phyloP scores from a whole-genome alignment of 169 alveolate genomes.

The Eimeria sp. region DNA sequence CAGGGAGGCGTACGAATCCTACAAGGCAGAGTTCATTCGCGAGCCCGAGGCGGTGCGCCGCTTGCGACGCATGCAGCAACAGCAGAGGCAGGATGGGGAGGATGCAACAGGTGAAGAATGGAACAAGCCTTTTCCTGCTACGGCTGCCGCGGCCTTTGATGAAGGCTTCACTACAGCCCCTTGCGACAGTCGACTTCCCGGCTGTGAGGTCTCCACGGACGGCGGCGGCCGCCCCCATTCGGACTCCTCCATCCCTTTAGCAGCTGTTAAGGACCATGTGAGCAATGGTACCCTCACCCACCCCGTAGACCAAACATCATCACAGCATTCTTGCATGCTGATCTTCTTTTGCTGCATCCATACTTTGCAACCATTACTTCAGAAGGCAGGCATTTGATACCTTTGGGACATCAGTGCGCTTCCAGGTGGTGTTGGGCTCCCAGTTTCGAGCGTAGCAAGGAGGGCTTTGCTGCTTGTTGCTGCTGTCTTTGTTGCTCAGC shows the following conservation, averaged over 20 bases:
- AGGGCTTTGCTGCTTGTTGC: background rate
- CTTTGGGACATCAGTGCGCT: background rate
- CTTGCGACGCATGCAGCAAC: conserved; percentile 66
- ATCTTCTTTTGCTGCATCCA: background rate
- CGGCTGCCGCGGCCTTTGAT: background rate
- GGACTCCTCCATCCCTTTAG: conserved; percentile 17
- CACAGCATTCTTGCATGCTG: background rate
- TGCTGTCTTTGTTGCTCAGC: conserved; percentile 50
- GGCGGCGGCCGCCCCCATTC: conserved; percentile 75
- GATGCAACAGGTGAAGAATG: conserved; percentile 18
- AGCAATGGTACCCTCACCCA: background rate
- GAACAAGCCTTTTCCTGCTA: background rate
- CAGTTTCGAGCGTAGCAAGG: background rate
- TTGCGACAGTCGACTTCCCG: background rate
- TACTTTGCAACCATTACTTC: background rate
- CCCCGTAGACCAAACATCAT: background rate
- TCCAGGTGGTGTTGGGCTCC: background rate
- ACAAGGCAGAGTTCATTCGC: conserved; percentile 76
- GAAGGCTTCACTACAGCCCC: background rate
- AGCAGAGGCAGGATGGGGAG: conserved; percentile 35
- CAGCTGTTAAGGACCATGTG: conserved; percentile 30
- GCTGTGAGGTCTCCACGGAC: conserved; percentile 38
- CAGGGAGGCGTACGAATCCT: conserved; percentile 78
- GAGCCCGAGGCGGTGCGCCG: conserved; percentile 83
- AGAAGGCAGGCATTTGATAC: background rate